These are phyloP conservation scores for Aspergillus arachidicola DNA, from an alignment of 2,329 filamentous ascomycete species.

Conservation along the genomic window DNA sequence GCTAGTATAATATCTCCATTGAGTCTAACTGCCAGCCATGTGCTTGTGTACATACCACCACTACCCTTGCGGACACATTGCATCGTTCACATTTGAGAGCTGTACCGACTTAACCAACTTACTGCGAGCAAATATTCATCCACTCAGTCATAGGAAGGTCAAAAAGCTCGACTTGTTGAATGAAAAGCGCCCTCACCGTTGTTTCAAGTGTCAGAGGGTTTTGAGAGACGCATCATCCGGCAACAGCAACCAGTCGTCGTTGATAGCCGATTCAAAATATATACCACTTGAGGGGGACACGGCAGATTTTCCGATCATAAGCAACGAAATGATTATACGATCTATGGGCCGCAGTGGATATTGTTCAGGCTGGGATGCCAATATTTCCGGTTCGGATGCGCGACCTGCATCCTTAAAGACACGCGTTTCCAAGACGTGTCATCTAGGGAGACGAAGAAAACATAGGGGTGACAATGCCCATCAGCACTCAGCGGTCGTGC, in stretches of 20 bases:
- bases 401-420: neutral
- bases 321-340: neutral
- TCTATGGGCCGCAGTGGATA: too few species aligned
- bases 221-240: neutral
- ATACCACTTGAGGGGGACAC: neutral
- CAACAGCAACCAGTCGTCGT: neutral
- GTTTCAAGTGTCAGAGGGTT: conserved; percentile 12
- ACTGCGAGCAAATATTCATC: conserved; percentile 13
- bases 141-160: neutral
- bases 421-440: neutral
- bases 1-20: neutral
- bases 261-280: too few species aligned
- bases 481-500: neutral
- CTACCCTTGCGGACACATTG: conserved; percentile 33
- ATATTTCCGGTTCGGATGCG: neutral
- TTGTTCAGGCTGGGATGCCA: neutral
- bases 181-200: conserved; percentile 2
- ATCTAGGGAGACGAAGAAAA: neutral
- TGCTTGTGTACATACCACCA: conserved; percentile 31
- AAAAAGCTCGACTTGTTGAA: conserved; percentile 17
- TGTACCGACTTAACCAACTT: conserved; percentile 25
- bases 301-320: neutral
- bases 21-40: conserved; percentile 14
- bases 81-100: conserved; percentile 27
- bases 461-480: neutral